Conservation (phyloP, 345 rosid genomes). For the Reutealis trisperma region DNA sequence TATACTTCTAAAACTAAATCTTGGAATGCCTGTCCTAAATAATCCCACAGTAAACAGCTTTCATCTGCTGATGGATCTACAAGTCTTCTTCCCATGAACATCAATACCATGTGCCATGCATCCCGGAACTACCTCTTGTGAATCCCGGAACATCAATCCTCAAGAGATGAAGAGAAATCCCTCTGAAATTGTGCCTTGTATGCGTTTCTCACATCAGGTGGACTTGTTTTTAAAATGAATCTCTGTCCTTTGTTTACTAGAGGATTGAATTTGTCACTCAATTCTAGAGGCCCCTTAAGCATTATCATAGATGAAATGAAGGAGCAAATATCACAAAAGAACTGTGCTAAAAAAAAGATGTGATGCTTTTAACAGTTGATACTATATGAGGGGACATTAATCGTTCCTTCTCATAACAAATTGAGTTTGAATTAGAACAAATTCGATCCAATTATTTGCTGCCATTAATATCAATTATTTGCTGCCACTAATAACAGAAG, state of each 20-base stretch:
- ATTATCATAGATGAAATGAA: background rate
- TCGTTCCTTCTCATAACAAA: background rate
- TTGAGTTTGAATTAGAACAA: too few relatives aligned
- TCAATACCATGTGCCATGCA: slow-evolving; percentile 46
- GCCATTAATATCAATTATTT: too few relatives aligned
- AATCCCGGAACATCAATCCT: too few relatives aligned
- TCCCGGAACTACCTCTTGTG: slow-evolving; percentile 36
- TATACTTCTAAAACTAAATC: slow-evolving; percentile 38
- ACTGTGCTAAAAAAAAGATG: too few relatives aligned
- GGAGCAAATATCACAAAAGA: background rate
- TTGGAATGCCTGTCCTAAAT: slow-evolving; percentile 47
- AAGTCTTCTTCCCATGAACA: slow-evolving; percentile 33
- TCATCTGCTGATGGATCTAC: slow-evolving; percentile 41
- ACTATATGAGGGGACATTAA: background rate
- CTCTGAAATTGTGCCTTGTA: slow-evolving; percentile 40
- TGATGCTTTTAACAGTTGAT: background rate
- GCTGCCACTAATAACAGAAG: too few relatives aligned
- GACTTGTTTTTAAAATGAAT: slow-evolving; percentile 44
- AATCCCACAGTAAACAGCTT: slow-evolving; percentile 50
- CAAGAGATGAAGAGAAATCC: slow-evolving; percentile 43
- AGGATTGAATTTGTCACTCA: slow-evolving; percentile 17
- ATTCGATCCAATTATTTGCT: background rate
- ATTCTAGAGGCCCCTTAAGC: slow-evolving; percentile 42
- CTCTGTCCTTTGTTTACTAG: slow-evolving; percentile 45
- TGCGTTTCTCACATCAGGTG: slow-evolving; percentile 32